Evolutionary conservation across 1,284 basidiomycete species (phyloP), one percentile per base, ranked within the genome.

Genomic region (Heterobasidion occidentale): DNA sequence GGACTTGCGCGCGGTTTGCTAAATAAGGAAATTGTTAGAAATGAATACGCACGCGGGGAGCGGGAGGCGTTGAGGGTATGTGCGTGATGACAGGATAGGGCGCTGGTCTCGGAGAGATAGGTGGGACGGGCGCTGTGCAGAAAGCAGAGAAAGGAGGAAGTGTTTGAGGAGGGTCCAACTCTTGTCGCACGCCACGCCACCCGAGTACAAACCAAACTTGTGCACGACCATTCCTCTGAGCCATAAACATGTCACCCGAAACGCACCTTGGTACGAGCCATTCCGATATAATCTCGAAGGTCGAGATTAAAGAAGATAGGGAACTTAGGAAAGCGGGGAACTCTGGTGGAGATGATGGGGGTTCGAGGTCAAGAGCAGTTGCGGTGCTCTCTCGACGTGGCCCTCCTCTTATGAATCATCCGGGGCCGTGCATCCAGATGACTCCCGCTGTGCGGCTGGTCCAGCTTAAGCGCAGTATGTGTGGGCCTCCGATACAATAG

Each of bases 251-350:
- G 27, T 27, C 27, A 19, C 55, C 50, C 17, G 38, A 6, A 12
- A 35, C 58, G 34, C 36, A 65, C 65, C 68, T 70, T 70, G 51
- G 68, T 69, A 52, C 68, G 68, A 57, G 68, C 68, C 67, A 71
- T 71, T 19, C 14, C 17, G 34, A 36, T 17, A 46, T 33, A 42
- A 42, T 42, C 38, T 42, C n/a, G 9, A 11, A 42, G 38, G n/a
- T 42, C 27, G 9, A 12, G 38, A 12, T 11, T 5, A 42, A n/a
- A 42, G 8, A 42, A 42, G 11, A n/a, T n/a, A 42, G 38, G 5
- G 5, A 42, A 8, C 11, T 12, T 12, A 8, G 11, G n/a, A 7
- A 12, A 42, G 38, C 3, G 11, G 11, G 38, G 38, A 42, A 42
- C 27, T 27, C 27, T 27, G 27, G 27, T 27, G 53, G 35, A 14